Evolutionary conservation across 108 stramenopile genomes (phyloP).

Genomic region (Discostella pseudostelligera): DNA sequence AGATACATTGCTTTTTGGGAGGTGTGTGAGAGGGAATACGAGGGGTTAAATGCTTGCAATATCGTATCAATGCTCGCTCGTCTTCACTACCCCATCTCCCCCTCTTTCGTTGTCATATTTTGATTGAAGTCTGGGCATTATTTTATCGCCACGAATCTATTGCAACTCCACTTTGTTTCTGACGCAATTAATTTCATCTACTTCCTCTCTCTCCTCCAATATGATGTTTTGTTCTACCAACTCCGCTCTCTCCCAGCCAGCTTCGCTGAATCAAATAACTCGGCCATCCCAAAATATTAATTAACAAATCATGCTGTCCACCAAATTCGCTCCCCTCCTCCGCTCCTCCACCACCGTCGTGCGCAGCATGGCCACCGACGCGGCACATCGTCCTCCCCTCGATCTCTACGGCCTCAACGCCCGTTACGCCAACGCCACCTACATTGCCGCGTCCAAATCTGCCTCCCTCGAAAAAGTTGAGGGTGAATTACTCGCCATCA

Average conservation of each 20-base stretch:
- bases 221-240: neutral
- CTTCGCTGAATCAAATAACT: neutral
- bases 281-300: neutral
- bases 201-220: neutral
- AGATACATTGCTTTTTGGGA: too few species aligned
- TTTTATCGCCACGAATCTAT: too few species aligned
- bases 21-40: too few species aligned
- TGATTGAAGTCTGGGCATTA: too few species aligned
- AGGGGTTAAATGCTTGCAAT: too few species aligned
- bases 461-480: slow-evolving; percentile 84
- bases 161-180: too few species aligned
- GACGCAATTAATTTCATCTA: too few species aligned
- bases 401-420: slow-evolving; percentile 90
- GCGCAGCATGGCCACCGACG: slow-evolving; percentile 26
- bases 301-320: slow-evolving; percentile 25
- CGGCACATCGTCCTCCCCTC: slow-evolving; percentile 80
- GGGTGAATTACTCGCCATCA: slow-evolving; percentile 77
- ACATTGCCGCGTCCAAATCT: slow-evolving; percentile 88
- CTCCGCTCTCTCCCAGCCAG: too few species aligned
- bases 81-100: too few species aligned
- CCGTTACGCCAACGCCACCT: slow-evolving; percentile 96
- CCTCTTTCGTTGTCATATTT: too few species aligned
- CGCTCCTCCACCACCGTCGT: slow-evolving; percentile 8
- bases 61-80: too few species aligned
- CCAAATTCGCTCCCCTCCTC: slow-evolving; percentile 12